Conservation (phyloP, 768 basidiomycete species). For the Termitomyces sp. region DNA sequence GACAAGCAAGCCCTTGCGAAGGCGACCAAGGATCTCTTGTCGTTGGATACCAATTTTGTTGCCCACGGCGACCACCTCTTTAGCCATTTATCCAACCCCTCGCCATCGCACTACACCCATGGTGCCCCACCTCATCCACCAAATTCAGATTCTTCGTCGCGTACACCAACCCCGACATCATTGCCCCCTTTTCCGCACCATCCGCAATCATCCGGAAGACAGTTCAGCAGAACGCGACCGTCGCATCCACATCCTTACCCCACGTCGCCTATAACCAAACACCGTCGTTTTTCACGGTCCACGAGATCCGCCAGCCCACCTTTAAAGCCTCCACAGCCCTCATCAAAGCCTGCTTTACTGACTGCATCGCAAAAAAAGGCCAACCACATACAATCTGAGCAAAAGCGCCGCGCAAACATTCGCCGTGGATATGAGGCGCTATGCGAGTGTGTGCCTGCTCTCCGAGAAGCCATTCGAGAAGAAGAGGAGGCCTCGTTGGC, state of each 20-base stretch:
- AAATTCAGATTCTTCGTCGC: constrained; percentile 15
- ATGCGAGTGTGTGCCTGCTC: constrained; percentile 75
- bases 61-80: constrained; percentile 4
- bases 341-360: constrained; percentile 46
- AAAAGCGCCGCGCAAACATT: constrained; percentile 90
- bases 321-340: constrained; percentile 4
- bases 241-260: constrained; percentile 16
- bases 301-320: constrained; percentile 4
- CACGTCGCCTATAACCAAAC: constrained; percentile 5
- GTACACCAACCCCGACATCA: constrained; percentile 18
- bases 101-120: constrained; percentile 8
- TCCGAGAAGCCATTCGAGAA: constrained; percentile 72
- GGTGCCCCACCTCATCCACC: constrained; percentile 9
- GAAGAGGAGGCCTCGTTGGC: constrained; percentile 50
- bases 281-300: constrained; percentile 3
- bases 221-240: constrained; percentile 8
- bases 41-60: constrained; percentile 41
- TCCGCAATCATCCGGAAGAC: constrained; percentile 6
- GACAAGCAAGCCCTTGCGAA: constrained; percentile 65
- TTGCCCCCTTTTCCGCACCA: constrained; percentile 12
- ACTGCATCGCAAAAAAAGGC: constrained; percentile 86
- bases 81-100: constrained; percentile 3
- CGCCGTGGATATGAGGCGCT: constrained; percentile 84
- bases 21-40: constrained; percentile 82
- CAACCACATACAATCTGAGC: constrained; percentile 92